These are phyloP conservation scores for Aureobasidium sp. DNA, from an alignment of 2,329 filamentous ascomycete genomes.

Conservation along the genomic window DNA sequence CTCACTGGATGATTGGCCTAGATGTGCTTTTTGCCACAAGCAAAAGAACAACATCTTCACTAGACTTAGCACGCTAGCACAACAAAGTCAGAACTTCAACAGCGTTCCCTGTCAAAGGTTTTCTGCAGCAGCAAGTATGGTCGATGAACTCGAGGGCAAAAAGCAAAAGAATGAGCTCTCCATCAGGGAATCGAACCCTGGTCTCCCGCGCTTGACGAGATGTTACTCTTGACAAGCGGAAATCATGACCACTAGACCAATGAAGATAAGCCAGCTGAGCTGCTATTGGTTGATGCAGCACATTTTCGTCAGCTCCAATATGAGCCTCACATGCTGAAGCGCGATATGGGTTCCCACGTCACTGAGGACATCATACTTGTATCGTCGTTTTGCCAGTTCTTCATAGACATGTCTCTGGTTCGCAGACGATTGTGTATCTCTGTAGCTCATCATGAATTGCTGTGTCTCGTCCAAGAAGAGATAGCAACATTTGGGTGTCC, in stretches of 20 bases:
- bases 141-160: neutral
- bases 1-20: too few species aligned
- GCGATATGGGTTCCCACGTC: too few species aligned
- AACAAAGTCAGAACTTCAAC: too few species aligned
- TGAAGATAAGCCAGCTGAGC: constrained; percentile 12
- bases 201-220: constrained; percentile 24
- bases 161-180: constrained; percentile 4
- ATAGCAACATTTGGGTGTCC: neutral
- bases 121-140: too few species aligned
- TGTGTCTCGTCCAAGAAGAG: neutral
- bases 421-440: neutral
- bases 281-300: neutral
- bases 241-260: constrained; percentile 17
- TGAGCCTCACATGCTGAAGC: too few species aligned
- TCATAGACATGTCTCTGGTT: neutral
- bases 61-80: too few species aligned
- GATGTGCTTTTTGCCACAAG: too few species aligned
- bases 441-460: neutral
- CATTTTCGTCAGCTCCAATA: neutral
- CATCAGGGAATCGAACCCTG: constrained; percentile 27
- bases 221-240: constrained; percentile 12
- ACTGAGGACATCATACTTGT: neutral
- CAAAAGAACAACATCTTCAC: too few species aligned
- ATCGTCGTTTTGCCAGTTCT: neutral
- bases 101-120: too few species aligned